A percentile compares a stretch with the other conserved stretches of the same genome.
phyloP scores from a whole-genome alignment of 1,284 basidiomycete species.

The Papiliotrema laurentii region DNA sequence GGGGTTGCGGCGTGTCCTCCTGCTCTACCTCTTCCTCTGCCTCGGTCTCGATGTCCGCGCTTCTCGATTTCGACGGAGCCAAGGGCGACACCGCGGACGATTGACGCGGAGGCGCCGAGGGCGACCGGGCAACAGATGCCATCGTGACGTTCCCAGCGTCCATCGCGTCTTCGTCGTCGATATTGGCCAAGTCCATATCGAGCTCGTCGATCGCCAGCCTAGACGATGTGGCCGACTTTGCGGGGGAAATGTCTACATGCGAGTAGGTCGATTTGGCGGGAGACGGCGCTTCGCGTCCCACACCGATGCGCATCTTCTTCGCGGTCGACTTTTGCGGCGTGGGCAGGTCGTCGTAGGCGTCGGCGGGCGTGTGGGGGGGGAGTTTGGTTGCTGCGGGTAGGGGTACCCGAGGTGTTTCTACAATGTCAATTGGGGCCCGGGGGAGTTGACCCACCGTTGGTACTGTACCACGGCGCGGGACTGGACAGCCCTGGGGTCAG shows the following conservation, averaged over 20 bases:
- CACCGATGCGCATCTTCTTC: slow-evolving; percentile 8
- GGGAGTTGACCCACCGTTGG: neutral
- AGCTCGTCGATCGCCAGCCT: slow-evolving; percentile 18
- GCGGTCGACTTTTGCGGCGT: slow-evolving; percentile 8
- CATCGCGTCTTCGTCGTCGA: neutral
- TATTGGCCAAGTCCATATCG: slow-evolving; percentile 10
- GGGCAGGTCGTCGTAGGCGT: slow-evolving; percentile 23
- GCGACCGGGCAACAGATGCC: neutral
- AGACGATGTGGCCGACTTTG: slow-evolving; percentile 12
- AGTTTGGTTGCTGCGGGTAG: slow-evolving; percentile 1
- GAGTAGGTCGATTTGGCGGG: slow-evolving; percentile 7
- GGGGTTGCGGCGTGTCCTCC: too few relatives aligned
- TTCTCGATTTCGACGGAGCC: neutral
- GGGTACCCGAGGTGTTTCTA: slow-evolving; percentile 5
- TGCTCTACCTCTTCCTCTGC: too few relatives aligned
- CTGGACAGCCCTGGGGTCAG: slow-evolving; percentile 3
- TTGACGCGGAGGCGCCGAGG: too few relatives aligned
- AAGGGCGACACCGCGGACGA: neutral
- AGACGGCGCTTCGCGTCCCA: slow-evolving; percentile 3
- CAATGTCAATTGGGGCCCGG: neutral
- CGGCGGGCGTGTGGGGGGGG: slow-evolving; percentile 15
- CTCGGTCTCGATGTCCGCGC: neutral
- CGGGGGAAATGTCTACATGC: neutral
- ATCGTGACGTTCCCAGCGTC: neutral
- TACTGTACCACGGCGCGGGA: neutral